These are phyloP conservation scores for Calonectria crousiana DNA, from an alignment of 2,329 filamentous ascomycete species.

Conservation along the genomic window DNA sequence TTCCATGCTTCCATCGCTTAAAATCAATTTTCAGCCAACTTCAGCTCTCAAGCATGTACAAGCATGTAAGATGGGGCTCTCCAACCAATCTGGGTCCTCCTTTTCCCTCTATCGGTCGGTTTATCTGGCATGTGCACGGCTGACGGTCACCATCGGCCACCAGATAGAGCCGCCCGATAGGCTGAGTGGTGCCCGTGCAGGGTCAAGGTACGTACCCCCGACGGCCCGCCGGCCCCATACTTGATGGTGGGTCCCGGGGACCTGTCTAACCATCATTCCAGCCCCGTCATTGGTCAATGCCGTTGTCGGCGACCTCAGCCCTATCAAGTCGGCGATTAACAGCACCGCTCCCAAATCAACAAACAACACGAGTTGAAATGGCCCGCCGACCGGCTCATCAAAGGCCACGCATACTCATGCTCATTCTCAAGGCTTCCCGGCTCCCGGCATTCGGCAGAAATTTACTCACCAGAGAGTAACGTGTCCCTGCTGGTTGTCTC, in stretches of 20 bases:
- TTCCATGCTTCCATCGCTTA: neutral
- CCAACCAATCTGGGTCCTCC: neutral
- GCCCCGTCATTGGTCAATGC: neutral
- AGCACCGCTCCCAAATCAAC: neutral
- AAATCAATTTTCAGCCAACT: neutral
- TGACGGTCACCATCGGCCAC: neutral
- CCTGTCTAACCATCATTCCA: neutral
- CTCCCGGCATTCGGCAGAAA: neutral
- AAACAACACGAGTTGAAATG: neutral
- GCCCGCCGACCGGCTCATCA: neutral
- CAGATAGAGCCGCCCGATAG: neutral
- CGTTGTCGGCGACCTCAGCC: neutral
- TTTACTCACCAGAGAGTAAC: neutral
- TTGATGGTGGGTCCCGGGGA: neutral
- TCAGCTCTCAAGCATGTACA: slow-evolving; percentile 16
- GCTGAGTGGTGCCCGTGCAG: neutral
- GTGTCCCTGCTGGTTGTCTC: neutral
- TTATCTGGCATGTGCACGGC: neutral
- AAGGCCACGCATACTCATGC: neutral
- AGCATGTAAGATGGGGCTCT: slow-evolving; percentile 13
- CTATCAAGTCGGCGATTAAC: neutral
- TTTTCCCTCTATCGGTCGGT: neutral
- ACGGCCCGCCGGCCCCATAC: neutral
- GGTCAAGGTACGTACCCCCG: slow-evolving; percentile 11
- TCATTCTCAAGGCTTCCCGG: neutral